Conservation (phyloP, 345 rosid species). For the Salix dunnii region DNA sequence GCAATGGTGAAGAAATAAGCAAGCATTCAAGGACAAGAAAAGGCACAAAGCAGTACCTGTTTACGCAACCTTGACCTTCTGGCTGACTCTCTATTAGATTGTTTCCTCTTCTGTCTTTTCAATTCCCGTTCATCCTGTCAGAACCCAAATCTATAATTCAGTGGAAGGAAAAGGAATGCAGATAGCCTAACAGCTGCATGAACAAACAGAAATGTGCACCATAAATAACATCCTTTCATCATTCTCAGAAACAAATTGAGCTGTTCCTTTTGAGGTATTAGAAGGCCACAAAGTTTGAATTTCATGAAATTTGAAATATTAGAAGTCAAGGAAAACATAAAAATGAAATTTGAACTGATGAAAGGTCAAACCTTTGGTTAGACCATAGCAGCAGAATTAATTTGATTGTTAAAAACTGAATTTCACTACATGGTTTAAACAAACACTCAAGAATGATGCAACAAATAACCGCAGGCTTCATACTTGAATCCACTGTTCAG, state of each 20-base stretch:
- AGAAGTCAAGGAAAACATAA: background rate
- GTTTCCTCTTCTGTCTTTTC: conserved; percentile 93
- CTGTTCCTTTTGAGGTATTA: background rate
- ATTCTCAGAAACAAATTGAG: background rate
- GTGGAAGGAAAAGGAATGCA: conserved; percentile 1
- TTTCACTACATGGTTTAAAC: background rate
- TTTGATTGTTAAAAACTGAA: background rate
- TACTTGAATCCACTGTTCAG: conserved; percentile 69
- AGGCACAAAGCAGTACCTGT: conserved; percentile 48
- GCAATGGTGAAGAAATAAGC: background rate
- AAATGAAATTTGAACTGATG: background rate
- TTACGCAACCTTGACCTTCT: conserved; percentile 94
- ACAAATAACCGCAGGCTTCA: conserved; percentile 11
- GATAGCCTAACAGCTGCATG: background rate
- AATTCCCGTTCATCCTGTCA: conserved; percentile 87
- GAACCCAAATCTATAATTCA: conserved; percentile 8
- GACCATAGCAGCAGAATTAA: background rate
- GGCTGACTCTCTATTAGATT: conserved; percentile 95
- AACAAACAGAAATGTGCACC: background rate
- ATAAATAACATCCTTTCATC: background rate
- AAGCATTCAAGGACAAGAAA: background rate
- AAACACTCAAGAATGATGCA: background rate
- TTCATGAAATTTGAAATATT: background rate
- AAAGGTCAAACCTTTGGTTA: background rate
- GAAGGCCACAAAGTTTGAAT: background rate